These are phyloP conservation scores for Kuraishia piskuri DNA, from an alignment of 805 yeast species.

Conservation along the genomic window DNA sequence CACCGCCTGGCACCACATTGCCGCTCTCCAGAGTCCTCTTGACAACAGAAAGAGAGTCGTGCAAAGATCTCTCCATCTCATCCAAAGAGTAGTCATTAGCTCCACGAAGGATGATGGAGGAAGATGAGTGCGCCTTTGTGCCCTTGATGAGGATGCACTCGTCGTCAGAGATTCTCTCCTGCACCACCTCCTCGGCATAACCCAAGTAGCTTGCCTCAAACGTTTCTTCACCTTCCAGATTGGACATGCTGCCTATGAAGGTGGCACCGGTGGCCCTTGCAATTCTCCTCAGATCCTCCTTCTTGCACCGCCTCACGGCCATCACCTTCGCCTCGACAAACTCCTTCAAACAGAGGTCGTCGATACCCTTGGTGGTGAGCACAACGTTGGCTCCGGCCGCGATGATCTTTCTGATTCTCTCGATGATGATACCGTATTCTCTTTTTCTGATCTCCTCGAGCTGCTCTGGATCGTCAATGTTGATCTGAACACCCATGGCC, in stretches of 20 bases:
- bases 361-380: conserved; percentile 90
- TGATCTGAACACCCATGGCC: conserved; percentile 98
- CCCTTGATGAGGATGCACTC: conserved; percentile 92
- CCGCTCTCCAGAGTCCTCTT: conserved; percentile 95
- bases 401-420: conserved; percentile 73
- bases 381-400: conserved; percentile 90
- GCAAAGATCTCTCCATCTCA: conserved; percentile 97
- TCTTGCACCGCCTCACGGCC: conserved; percentile 96
- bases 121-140: conserved; percentile 82
- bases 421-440: conserved; percentile 79
- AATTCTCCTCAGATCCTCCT: conserved; percentile 92
- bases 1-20: conserved; percentile 96
- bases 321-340: conserved; percentile 87
- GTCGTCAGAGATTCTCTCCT: conserved; percentile 88
- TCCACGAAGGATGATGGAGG: conserved; percentile 90
- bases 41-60: conserved; percentile 89
- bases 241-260: conserved; percentile 75
- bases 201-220: conserved; percentile 84
- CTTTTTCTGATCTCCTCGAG: conserved; percentile 86
- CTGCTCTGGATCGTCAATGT: conserved; percentile 95
- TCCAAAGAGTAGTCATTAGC: conserved; percentile 92
- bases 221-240: conserved; percentile 92
- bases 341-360: conserved; percentile 83
- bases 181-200: conserved; percentile 81
- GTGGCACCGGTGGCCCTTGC: conserved; percentile 99